Base-by-base conservation (phyloP, 352 stramenopile species). In the Paralagenidium karlingii region DNA sequence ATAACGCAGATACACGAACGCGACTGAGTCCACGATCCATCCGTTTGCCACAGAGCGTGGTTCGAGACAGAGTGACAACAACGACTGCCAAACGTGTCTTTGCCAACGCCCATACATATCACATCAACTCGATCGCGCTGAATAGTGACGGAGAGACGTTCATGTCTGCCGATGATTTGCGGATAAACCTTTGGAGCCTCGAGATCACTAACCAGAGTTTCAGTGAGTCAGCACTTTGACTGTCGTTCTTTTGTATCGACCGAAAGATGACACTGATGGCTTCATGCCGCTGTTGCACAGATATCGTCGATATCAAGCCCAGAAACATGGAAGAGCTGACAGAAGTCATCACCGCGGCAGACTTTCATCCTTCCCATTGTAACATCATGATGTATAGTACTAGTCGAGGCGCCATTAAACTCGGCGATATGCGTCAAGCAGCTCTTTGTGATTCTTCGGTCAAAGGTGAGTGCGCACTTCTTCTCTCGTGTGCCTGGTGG, bases 261-360 rank as follows among this genome's bases (percentile, higher is more conserved):
- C n/a, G n/a, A n/a, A n/a, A n/a, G 13, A 27, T 8, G 32, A 29
- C 4, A 9, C 25, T 18, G 18, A 24, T 21, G 10, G 16, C 24
- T 38, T 10, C 19, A 21, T 31, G 9, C 9, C 27, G 4, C 1
- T 33, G n/a, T 16, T 34, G 15, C 3, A 10, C 44, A 95, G 80
- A 95, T 56, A 95, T 98, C 45, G 77, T 98, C 13, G 93, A 98
- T 56, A 96, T 98, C 44, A 98, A 98, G 60, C 93, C 93, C 15
- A 66, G 65, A 21, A 96, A 96, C 51, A 98, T 98, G 93, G 91
- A 98, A 34, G 91, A 98, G 43, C 79, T 98, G 8, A 96, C 82
- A 0, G 93, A 98, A 50, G 93, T 98, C 20, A 98, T 98, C 53
- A 97, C 93, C 28, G 67, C 82, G 8, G 80, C 87, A 8, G 68